Evolutionary conservation across 1,284 basidiomycete species (phyloP).

Genomic region (Cryptococcus neoformans): DNA sequence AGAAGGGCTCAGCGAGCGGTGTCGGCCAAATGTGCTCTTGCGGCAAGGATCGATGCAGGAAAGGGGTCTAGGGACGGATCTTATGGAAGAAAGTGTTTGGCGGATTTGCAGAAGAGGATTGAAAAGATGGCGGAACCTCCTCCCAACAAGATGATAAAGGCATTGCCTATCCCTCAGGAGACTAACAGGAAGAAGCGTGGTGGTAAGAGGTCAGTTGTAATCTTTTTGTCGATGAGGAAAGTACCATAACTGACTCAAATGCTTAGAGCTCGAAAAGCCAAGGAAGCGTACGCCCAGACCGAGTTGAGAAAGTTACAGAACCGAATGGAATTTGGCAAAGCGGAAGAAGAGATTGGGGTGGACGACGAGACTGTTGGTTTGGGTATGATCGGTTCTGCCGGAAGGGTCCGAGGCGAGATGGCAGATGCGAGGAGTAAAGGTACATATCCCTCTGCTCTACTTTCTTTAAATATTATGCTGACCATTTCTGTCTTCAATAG

Average conservation of each 20-base stretch:
- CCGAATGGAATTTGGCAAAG: slow-evolving; percentile 92
- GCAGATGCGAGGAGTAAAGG: slow-evolving; percentile 87
- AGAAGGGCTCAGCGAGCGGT: slow-evolving; percentile 90
- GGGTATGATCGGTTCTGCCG: slow-evolving; percentile 91
- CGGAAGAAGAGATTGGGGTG: slow-evolving; percentile 92
- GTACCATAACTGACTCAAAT: neutral
- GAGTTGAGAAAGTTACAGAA: slow-evolving; percentile 97
- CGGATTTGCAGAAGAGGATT: slow-evolving; percentile 86
- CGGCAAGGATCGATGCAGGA: slow-evolving; percentile 89
- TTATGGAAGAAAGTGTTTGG: slow-evolving; percentile 75
- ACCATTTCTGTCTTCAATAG: slow-evolving; percentile 49
- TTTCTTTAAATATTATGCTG: neutral
- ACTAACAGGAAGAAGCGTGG: slow-evolving; percentile 93
- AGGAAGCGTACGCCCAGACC: slow-evolving; percentile 95
- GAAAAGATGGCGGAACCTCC: slow-evolving; percentile 92
- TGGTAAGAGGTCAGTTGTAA: slow-evolving; percentile 71
- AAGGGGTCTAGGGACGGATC: slow-evolving; percentile 69
- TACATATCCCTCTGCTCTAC: slow-evolving; percentile 46
- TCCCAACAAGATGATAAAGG: slow-evolving; percentile 89
- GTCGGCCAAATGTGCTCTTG: slow-evolving; percentile 83
- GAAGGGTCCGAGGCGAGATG: slow-evolving; percentile 79
- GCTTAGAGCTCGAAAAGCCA: slow-evolving; percentile 84
- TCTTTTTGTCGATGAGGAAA: neutral
- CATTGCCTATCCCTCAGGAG: slow-evolving; percentile 93
- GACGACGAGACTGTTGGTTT: slow-evolving; percentile 96